Evolutionary conservation across 2,329 filamentous ascomycete genomes (phyloP), one percentile per base, ranked within the genome.

Genomic region (Trichoderma hamatum): DNA sequence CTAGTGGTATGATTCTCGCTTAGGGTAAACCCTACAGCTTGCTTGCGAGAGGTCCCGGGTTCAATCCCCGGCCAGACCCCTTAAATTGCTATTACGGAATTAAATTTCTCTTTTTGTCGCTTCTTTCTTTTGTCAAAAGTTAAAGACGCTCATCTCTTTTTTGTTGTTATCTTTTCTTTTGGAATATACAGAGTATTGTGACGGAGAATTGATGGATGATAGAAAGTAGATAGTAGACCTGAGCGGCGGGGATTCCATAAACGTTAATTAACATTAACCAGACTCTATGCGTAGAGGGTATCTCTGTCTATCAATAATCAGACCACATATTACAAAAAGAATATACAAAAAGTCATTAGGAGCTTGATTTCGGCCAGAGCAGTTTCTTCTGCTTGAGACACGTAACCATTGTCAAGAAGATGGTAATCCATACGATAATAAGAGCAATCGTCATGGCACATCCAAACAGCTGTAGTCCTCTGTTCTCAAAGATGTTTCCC

Each of bases 321-420:
- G 16, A 30, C 13, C 32, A 60, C 21, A 28, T 28, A 60, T 19
- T 6, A 19, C 16, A 32, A 19, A 7, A n/a, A 55, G 9, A n/a
- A 30, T 30, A 36, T 49, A 32, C 13, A 34, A 36, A 34, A 56
- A 21, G 10, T 7, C 5, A 43, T 28, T 28, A 43, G 2, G 56
- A 28, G 7, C 26, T 66, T 5, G 52, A 21, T 24, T 69, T 69
- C 4, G 92, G 92, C 91, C 91, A 94, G 1, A 95, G 78, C n/a
- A 96, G 85, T 75, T 93, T 86, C 72, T 83, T 88, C 30, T 84
- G 80, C 68, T 86, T 78, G 13, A 95, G 83, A n/a, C 90, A 90
- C 30, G 86, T 81, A 43, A 93, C 75, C 90, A 95, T 94, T 80
- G 88, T 88, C 3, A 76, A 80, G 68, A 92, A 89, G 7, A 96